Percentiles rank a stretch among this genome's conserved stretches.
Conservation (phyloP, 2,329 filamentous ascomycete genomes). For the Colletotrichum eremochloae region DNA sequence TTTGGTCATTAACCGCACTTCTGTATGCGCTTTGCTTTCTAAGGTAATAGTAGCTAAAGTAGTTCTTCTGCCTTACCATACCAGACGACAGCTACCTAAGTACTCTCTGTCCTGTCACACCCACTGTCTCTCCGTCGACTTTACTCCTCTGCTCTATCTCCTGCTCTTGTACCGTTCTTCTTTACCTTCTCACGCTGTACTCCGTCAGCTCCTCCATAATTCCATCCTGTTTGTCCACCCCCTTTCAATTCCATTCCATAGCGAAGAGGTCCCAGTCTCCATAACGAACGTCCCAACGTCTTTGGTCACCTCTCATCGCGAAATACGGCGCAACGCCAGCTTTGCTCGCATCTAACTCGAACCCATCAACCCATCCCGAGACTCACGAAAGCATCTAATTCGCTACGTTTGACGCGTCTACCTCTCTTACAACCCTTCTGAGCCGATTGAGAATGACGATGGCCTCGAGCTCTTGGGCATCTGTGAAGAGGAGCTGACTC, state of each 20-base stretch:
- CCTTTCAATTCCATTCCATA: too few species aligned
- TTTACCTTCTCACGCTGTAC: background rate
- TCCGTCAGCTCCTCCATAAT: background rate
- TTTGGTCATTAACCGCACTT: background rate
- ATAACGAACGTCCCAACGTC: background rate
- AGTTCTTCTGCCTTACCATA: background rate
- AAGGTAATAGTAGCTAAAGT: too few species aligned
- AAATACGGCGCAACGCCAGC: background rate
- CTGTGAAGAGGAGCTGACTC: slow-evolving; percentile 19
- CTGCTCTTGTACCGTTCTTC: too few species aligned
- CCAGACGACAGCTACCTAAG: background rate
- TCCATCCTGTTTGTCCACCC: background rate
- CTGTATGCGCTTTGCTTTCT: background rate
- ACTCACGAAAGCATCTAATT: background rate
- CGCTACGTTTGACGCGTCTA: background rate
- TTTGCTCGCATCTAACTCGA: background rate
- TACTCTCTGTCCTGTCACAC: background rate
- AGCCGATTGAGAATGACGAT: slow-evolving; percentile 9
- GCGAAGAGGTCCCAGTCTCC: background rate
- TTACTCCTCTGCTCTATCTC: background rate
- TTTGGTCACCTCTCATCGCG: background rate
- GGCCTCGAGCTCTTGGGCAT: background rate
- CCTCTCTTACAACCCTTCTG: background rate
- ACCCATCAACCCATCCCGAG: background rate
- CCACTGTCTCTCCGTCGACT: background rate